Evolutionary conservation across 305 asterid genomes (phyloP).

Genomic region (Fraxinus velutina): DNA sequence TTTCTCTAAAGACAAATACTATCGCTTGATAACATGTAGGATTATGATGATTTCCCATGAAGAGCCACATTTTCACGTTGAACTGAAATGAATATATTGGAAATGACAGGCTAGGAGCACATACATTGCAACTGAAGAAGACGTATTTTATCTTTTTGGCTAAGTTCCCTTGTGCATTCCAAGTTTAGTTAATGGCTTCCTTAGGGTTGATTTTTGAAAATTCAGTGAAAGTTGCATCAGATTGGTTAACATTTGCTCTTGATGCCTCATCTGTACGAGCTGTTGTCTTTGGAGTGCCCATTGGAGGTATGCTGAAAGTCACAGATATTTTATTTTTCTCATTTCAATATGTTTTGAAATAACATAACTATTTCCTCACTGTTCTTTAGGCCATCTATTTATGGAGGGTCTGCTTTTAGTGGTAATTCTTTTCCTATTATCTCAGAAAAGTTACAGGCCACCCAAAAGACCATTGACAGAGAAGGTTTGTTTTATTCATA

Average conservation of each 20-base stretch:
- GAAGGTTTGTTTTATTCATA: conserved; percentile 49
- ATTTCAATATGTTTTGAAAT: not conserved
- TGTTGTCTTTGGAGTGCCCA: conserved; percentile 84
- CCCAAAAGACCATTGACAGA: conserved; percentile 89
- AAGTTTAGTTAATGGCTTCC: conserved; percentile 39
- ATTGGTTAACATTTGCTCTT: conserved; percentile 55
- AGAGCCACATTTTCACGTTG: not conserved
- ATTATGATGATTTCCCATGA: conserved; percentile 5
- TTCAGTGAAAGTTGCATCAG: conserved; percentile 55
- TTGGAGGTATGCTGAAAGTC: conserved; percentile 53
- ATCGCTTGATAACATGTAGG: conserved; percentile 3
- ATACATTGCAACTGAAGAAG: conserved; percentile 12
- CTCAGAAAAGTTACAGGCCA: conserved; percentile 91
- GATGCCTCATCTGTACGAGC: conserved; percentile 80
- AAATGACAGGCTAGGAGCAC: conserved; percentile 25
- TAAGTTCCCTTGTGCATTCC: conserved; percentile 10
- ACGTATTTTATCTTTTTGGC: conserved; percentile 6
- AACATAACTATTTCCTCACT: not conserved
- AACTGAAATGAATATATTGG: conserved; percentile 13
- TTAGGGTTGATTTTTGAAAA: conserved; percentile 40
- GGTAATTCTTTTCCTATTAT: conserved; percentile 73
- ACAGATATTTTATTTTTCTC: not conserved
- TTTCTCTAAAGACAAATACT: not conserved
- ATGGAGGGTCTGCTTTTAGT: conserved; percentile 87
- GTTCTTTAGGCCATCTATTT: conserved; percentile 75